Evolutionary conservation across 345 rosid genomes (phyloP), one percentile per base, ranked within the genome.

Genomic region (Physaria fendleri): DNA sequence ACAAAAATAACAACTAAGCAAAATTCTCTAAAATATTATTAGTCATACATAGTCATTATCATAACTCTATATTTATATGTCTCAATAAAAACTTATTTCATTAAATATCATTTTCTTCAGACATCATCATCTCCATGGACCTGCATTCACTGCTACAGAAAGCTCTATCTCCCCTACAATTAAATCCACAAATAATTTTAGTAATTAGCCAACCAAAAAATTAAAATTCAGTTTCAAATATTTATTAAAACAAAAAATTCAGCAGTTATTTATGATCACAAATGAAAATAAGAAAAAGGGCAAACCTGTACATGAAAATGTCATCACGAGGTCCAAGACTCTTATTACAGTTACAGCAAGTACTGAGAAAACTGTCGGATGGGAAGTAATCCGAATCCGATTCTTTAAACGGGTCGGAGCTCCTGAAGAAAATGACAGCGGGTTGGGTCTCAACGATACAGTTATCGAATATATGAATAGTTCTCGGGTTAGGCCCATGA

Each of bases 121-220:
- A 56, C 79, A 78, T 34, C 78, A 77, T 32, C 79, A 88, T 91
- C 78, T 77, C 86, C 74, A 78, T 71, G 41, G 80, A 65, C 60
- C 96, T 63, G 82, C 98, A 91, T 59, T 85, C 96, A 16, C 59
- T 39, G 76, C 98, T 91, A 85, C 98, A 91, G 56, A 91, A 91
- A 22, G 98, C 90, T 73, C 80, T 88, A 63, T 85, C 96, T 21
- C 96, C 96, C 70, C 96, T 91, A 76, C 17, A 77, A 65, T 49
- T 48, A 24, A 39, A 25, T 32, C 44, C 38, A 65, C 39, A 15
- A 51, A 18, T 17, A 42, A n/a, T n/a, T 22, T 15, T 8, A 38
- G 22, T 39, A 42, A 54, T 43, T 37, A 55, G 10, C 13, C 56
- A 64, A 4, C 8, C 15, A 13, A 24, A n/a, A 2, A 10, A 38